Evolutionary conservation across 1,284 basidiomycete species (phyloP), one percentile per base, ranked within the genome.

Genomic region (Heterobasidion occidentale): DNA sequence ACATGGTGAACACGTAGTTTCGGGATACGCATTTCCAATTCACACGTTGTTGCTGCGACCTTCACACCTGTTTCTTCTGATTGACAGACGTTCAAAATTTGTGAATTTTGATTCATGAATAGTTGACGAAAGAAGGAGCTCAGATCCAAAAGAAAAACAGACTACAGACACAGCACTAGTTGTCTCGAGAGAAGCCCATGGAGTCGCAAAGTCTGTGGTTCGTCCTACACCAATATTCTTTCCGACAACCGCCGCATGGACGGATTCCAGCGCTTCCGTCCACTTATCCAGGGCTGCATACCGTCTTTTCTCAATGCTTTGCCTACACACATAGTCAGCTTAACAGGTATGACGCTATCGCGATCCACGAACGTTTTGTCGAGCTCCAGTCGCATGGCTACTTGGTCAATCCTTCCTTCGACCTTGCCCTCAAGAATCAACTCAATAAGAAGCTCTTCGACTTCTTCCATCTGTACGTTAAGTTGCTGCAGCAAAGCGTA

Each of bases 341-440:
- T 3, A n/a, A 9, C 9, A 27, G 27, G 7, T 1, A 34, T 20
- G 27, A 20, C 36, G 34, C 33, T 7, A 7, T 52, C 52, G 51
- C 51, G 19, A 36, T 20, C 35, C 35, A 76, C 90, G 61, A 65
- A 94, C 91, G 92, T 86, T 66, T 84, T 77, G 65, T 97, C 92
- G 27, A 99, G 78, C 65, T 98, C 92, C 14, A 99, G 78, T 54
- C 90, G 80, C 76, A 94, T 94, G 19, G 90, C 85, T 38, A 97
- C 93, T 72, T 98, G 94, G 70, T 99, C 96, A 65, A 99, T 97
- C 63, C 88, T 83, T 15, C 96, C 97, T 62, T 94, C 87, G 38
- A 99, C 92, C 68, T 92, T 95, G 27, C 91, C 92, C 70, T 99
- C 96, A 35, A 98, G 74, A 57, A 99, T 98, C 17, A 99, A 81